Evolutionary conservation across 805 yeast genomes (phyloP).

Genomic region (Candida taoyuanica): DNA sequence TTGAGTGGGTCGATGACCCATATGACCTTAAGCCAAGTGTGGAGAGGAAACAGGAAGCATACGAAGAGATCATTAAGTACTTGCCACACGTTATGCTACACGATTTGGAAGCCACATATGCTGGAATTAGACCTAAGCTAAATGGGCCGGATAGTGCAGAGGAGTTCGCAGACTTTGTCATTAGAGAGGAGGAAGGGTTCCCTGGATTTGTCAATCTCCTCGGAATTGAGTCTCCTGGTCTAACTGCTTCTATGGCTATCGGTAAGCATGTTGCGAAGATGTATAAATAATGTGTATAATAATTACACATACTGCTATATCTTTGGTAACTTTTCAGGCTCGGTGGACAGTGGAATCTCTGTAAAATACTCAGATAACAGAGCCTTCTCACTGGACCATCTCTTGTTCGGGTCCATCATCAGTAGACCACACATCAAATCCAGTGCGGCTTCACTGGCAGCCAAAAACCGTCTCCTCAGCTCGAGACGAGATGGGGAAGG

Average conservation of each 20-base stretch:
- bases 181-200: conserved; percentile 62
- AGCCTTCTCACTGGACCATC: conserved; percentile 64
- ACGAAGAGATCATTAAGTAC: conserved; percentile 53
- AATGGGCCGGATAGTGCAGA: conserved; percentile 35
- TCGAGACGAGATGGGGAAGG: conserved; percentile 83
- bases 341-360: conserved; percentile 73
- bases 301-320: conserved; percentile 9
- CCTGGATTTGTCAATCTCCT: conserved; percentile 76
- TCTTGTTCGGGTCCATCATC: conserved; percentile 67
- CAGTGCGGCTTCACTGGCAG: conserved; percentile 83
- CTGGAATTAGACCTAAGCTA: conserved; percentile 84
- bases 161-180: conserved; percentile 67
- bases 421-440: conserved; percentile 72
- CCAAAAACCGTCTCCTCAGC: conserved; percentile 76
- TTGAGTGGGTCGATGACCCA: conserved; percentile 65
- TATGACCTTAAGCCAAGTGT: conserved; percentile 45
- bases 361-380: conserved; percentile 62
- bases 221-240: conserved; percentile 89
- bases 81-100: conserved; percentile 52
- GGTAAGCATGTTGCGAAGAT: conserved; percentile 60
- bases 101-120: conserved; percentile 60
- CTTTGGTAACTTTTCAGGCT: conserved; percentile 57
- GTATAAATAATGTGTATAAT: conserved; percentile 7
- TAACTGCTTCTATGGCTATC: conserved; percentile 79
- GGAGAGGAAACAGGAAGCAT: conserved; percentile 49